Percentiles rank a stretch among this genome's conserved stretches.
These are phyloP conservation scores for Myxozyma vanderwaltii DNA, from an alignment of 805 yeast genomes.

Conservation along the genomic window DNA sequence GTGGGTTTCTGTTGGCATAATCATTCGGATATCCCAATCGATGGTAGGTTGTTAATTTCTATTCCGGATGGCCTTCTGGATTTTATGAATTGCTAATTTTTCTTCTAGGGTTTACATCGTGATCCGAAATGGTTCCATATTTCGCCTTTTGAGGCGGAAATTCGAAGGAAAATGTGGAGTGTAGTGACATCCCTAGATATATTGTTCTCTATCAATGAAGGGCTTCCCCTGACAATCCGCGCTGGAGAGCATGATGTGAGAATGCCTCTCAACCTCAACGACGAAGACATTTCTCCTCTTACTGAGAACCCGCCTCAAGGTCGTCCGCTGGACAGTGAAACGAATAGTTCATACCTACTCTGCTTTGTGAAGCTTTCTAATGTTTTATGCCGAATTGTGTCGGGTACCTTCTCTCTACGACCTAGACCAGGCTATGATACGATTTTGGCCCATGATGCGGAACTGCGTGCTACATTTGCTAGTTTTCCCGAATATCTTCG, in stretches of 20 bases:
- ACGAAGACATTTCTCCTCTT: constrained; percentile 35
- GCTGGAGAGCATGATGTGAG: constrained; percentile 38
- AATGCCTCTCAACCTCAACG: constrained; percentile 37
- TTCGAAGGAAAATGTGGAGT: constrained; percentile 40
- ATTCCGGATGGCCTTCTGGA: background rate
- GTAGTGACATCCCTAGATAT: constrained; percentile 36
- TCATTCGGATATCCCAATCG: constrained; percentile 40
- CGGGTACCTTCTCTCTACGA: constrained; percentile 24
- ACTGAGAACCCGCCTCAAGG: constrained; percentile 29
- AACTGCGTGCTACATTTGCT: constrained; percentile 36
- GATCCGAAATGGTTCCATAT: constrained; percentile 43
- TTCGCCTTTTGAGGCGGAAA: constrained; percentile 40
- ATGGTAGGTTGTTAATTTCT: constrained; percentile 34
- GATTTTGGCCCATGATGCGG: constrained; percentile 37
- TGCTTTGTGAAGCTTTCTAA: constrained; percentile 22
- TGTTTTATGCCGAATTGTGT: constrained; percentile 26
- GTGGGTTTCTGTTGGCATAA: constrained; percentile 40
- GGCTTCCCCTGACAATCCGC: constrained; percentile 40
- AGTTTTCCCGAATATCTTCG: constrained; percentile 35
- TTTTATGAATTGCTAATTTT: background rate
- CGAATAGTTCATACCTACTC: constrained; percentile 36
- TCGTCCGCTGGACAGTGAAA: constrained; percentile 26
- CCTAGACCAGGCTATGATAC: constrained; percentile 33
- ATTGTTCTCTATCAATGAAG: constrained; percentile 38
- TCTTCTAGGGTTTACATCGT: constrained; percentile 40